Evolutionary conservation across 768 basidiomycete species (phyloP).

Genomic region (Daedaleopsis sinensis): DNA sequence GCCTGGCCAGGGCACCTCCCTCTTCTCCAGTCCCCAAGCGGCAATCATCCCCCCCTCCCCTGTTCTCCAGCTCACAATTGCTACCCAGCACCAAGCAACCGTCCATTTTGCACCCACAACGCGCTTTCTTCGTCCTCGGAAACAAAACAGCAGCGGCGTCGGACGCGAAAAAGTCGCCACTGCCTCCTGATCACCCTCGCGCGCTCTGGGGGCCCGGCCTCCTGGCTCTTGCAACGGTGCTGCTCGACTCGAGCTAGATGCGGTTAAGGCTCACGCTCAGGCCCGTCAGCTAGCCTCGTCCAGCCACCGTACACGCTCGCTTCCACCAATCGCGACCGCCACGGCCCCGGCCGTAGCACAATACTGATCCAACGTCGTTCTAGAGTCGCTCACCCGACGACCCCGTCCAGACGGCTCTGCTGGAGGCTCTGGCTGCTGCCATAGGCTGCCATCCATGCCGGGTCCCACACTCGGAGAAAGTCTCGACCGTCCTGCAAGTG

Average conservation of each 20-base stretch:
- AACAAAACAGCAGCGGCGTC: neutral
- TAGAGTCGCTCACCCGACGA: neutral
- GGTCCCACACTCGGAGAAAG: neutral
- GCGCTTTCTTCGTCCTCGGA: neutral
- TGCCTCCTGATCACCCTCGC: neutral
- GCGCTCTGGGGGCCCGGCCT: neutral
- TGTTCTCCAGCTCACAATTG: neutral
- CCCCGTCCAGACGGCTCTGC: neutral
- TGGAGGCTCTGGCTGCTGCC: neutral
- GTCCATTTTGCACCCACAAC: neutral
- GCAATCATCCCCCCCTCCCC: neutral
- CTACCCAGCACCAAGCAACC: neutral
- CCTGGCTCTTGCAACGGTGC: neutral
- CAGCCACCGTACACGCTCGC: neutral
- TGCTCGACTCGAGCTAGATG: neutral
- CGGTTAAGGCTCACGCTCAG: neutral
- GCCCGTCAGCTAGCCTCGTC: too few relatives aligned
- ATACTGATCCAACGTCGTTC: neutral
- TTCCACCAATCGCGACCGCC: neutral
- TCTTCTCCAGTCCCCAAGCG: constrained; percentile 5
- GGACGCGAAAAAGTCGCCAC: neutral
- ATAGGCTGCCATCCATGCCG: neutral
- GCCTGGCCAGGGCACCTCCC: neutral
- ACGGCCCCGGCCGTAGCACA: neutral
- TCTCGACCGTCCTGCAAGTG: neutral